These are phyloP conservation scores for Penicillium vulpinum DNA, from an alignment of 2,329 filamentous ascomycete genomes.

Conservation along the genomic window DNA sequence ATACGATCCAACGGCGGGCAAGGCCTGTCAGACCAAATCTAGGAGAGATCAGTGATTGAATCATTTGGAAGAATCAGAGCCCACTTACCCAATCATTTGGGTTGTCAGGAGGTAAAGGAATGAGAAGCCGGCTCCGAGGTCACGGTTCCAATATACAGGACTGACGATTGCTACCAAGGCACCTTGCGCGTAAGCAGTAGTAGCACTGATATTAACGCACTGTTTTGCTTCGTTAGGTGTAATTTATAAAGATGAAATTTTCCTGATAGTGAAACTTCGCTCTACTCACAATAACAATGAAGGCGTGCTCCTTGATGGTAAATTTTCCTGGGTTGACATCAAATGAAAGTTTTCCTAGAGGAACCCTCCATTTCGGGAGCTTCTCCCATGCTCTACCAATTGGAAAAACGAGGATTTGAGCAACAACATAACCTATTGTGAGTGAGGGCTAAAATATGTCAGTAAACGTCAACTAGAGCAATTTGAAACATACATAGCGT, in stretches of 20 bases:
- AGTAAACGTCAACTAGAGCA: background rate
- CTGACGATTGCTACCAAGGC: constrained; percentile 37
- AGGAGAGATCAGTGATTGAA: background rate
- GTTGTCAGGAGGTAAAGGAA: constrained; percentile 36
- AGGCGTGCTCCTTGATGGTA: constrained; percentile 26
- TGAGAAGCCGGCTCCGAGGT: constrained; percentile 35
- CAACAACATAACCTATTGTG: constrained; percentile 25
- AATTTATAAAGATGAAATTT: background rate
- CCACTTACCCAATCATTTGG: constrained; percentile 31
- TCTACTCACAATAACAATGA: constrained; percentile 24
- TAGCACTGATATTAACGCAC: constrained; percentile 35
- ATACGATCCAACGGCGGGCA: constrained; percentile 24
- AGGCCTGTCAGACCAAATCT: constrained; percentile 25
- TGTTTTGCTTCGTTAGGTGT: background rate
- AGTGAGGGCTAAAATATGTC: constrained; percentile 21
- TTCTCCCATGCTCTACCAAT: constrained; percentile 26
- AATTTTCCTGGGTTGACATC: constrained; percentile 25
- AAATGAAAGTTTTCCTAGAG: constrained; percentile 20
- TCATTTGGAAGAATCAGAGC: background rate
- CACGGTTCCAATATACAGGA: constrained; percentile 37
- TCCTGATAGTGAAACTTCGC: background rate
- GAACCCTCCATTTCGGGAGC: constrained; percentile 25
- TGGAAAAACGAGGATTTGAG: constrained; percentile 23
- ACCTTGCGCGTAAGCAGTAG: constrained; percentile 27
- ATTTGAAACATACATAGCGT: constrained; percentile 23